phyloP scores from a whole-genome alignment of 2,329 filamentous ascomycete species.

The Fusarium piperis region DNA sequence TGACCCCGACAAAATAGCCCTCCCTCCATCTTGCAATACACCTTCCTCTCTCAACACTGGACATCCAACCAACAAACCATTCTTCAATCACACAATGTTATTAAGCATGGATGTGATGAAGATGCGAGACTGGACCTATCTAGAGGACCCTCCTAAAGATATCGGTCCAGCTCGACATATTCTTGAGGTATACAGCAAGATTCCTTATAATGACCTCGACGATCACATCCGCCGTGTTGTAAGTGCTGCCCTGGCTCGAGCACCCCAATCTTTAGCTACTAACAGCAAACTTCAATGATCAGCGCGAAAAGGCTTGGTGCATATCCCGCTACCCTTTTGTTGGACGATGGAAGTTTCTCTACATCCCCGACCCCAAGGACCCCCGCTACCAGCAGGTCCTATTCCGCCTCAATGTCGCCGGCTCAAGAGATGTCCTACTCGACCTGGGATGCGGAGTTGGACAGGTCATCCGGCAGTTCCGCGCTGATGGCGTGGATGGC shows the following conservation, averaged over 20 bases:
- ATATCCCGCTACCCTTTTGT: slow-evolving; percentile 56
- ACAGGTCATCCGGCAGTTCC: slow-evolving; percentile 60
- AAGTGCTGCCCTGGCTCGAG: slow-evolving; percentile 23
- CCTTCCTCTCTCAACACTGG: background rate
- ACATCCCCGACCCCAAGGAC: slow-evolving; percentile 53
- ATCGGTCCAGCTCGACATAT: slow-evolving; percentile 50
- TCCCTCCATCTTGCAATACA: slow-evolving; percentile 3
- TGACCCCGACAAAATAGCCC: slow-evolving; percentile 22
- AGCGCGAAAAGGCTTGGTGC: slow-evolving; percentile 60
- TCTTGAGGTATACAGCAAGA: slow-evolving; percentile 51
- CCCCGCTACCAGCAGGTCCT: slow-evolving; percentile 55
- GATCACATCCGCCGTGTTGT: slow-evolving; percentile 50
- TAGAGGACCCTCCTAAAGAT: slow-evolving; percentile 50
- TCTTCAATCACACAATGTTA: slow-evolving; percentile 30
- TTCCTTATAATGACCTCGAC: slow-evolving; percentile 49
- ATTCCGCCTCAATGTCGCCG: slow-evolving; percentile 51
- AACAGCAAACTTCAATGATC: slow-evolving; percentile 6
- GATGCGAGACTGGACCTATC: slow-evolving; percentile 51
- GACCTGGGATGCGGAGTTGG: slow-evolving; percentile 63
- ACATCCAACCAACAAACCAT: background rate
- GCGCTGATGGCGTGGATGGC: slow-evolving; percentile 59
- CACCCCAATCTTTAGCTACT: slow-evolving; percentile 2
- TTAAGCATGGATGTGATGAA: slow-evolving; percentile 49
- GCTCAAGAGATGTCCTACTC: slow-evolving; percentile 54
- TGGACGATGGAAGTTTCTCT: slow-evolving; percentile 61